A percentile compares a stretch with the other conserved stretches of the same genome.
These are phyloP conservation scores for Taiwanofungus camphoratus DNA, from an alignment of 1,284 basidiomycete genomes.

Conservation along the genomic window DNA sequence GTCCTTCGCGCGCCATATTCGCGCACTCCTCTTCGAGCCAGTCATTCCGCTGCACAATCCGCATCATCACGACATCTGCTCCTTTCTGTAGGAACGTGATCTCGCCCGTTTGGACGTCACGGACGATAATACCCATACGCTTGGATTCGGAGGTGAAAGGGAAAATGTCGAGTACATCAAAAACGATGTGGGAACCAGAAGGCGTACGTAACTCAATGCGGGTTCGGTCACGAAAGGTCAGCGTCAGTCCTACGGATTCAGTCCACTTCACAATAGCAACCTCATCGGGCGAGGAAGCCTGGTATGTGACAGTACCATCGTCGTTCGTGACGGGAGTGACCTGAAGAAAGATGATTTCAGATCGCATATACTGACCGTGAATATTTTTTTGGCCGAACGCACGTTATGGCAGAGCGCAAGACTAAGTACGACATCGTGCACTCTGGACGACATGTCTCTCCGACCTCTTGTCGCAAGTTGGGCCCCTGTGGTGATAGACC, in stretches of 20 bases:
- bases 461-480: slow-evolving; percentile 80
- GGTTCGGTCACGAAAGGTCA: slow-evolving; percentile 85
- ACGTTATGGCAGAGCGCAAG: slow-evolving; percentile 97
- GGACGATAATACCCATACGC: slow-evolving; percentile 97
- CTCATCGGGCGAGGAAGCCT: slow-evolving; percentile 98
- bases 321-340: slow-evolving; percentile 95
- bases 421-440: slow-evolving; percentile 92
- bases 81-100: slow-evolving; percentile 95
- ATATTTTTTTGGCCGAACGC: slow-evolving; percentile 21
- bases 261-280: slow-evolving; percentile 99
- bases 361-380: background rate
- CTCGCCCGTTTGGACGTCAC: slow-evolving; percentile 71
- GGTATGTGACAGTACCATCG: slow-evolving; percentile 91
- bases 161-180: slow-evolving; percentile 91
- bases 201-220: slow-evolving; percentile 77
- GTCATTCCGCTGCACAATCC: slow-evolving; percentile 93
- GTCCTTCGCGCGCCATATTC: slow-evolving; percentile 97
- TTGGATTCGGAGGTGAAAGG: slow-evolving; percentile 99
- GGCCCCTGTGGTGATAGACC: slow-evolving; percentile 62
- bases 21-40: slow-evolving; percentile 99
- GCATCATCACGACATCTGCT: slow-evolving; percentile 95
- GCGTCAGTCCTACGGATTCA: slow-evolving; percentile 86
- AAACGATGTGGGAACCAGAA: slow-evolving; percentile 56
- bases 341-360: slow-evolving; percentile 38
- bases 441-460: slow-evolving; percentile 90